Base-by-base conservation (phyloP, 2,329 filamentous ascomycete species). In the Lachnellula occidentalis region DNA sequence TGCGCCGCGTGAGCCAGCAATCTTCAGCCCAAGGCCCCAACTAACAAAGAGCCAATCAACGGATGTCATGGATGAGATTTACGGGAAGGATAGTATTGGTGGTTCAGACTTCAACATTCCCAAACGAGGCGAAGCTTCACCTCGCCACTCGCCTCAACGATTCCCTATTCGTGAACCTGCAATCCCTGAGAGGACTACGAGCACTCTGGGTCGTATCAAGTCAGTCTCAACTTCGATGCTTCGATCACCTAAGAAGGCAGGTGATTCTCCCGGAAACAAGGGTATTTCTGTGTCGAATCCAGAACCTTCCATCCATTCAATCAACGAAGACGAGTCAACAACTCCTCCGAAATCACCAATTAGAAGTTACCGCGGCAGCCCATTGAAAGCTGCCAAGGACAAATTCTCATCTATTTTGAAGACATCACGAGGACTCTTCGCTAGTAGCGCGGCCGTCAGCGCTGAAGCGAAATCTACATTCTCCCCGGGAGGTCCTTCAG, bases 341-440 rank as follows among this genome's bases (percentile, higher is more conserved):
- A 61, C 65, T 21, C 64, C 65, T 21, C 62, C 73, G 2, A 83
- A 82, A 61, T 84, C 82, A 1, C 80, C 81, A 0, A 76, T 78
- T 5, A 73, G 81, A 52, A 74, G 69, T 48, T 76, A 81, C 63
- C 76, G 78, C 7, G 91, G 95, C 61, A 92, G 87, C 55, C 90
- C 90, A 5, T 72, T 96, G 56, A 96, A 92, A 71, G 90, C 94
- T 50, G 92, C 94, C 27, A 97, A 96, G 74, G 90, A 88, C 66
- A 95, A 91, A 69, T 77, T 97, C 47, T 95, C 92, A 46, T 95
- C 92, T 9, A 91, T 96, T 56, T 77, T 96, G 64, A 92, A 91
- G 71, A 88, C 86, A 53, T 94, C 92, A 4, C 92, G 88, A 70
- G 89, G 87, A 14, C 81, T 96, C 48, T 86, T 96, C 59, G 90